phyloP scores from a whole-genome alignment of 768 basidiomycete genomes.

The Tubosaeta sp. region DNA sequence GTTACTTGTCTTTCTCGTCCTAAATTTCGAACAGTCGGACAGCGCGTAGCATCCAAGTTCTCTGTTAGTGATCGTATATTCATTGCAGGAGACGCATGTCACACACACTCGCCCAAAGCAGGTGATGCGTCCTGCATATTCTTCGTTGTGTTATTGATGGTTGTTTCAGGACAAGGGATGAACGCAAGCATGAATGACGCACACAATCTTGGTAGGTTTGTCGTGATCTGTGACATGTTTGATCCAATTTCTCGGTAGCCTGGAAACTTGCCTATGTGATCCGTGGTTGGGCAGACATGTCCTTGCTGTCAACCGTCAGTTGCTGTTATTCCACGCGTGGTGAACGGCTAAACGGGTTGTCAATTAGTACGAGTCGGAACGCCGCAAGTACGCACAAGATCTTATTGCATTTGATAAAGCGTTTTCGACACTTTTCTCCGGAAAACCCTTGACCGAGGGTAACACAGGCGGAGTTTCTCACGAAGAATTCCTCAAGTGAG shows the following conservation, averaged over 20 bases:
- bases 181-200: slow-evolving; percentile 53
- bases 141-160: slow-evolving; percentile 4
- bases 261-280: slow-evolving; percentile 55
- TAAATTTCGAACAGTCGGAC: slow-evolving; percentile 38
- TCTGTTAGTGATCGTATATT: slow-evolving; percentile 46
- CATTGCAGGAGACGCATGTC: slow-evolving; percentile 55
- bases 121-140: slow-evolving; percentile 20
- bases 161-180: slow-evolving; percentile 45
- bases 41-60: slow-evolving; percentile 52
- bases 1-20: neutral
- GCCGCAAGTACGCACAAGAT: slow-evolving; percentile 50
- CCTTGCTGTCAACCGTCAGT: slow-evolving; percentile 44
- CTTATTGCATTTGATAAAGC: slow-evolving; percentile 51
- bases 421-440: slow-evolving; percentile 50
- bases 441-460: slow-evolving; percentile 41
- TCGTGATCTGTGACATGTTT: neutral
- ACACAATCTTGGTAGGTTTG: slow-evolving; percentile 43
- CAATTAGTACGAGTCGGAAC: slow-evolving; percentile 47
- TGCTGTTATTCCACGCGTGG: neutral
- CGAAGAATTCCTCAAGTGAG: slow-evolving; percentile 43
- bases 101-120: slow-evolving; percentile 43
- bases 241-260: slow-evolving; percentile 22
- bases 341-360: neutral
- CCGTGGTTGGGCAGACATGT: slow-evolving; percentile 42
- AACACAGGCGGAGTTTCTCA: slow-evolving; percentile 37